Base-by-base conservation (phyloP, 2,329 filamentous ascomycete species). In the Dactylonectria macrodidyma region DNA sequence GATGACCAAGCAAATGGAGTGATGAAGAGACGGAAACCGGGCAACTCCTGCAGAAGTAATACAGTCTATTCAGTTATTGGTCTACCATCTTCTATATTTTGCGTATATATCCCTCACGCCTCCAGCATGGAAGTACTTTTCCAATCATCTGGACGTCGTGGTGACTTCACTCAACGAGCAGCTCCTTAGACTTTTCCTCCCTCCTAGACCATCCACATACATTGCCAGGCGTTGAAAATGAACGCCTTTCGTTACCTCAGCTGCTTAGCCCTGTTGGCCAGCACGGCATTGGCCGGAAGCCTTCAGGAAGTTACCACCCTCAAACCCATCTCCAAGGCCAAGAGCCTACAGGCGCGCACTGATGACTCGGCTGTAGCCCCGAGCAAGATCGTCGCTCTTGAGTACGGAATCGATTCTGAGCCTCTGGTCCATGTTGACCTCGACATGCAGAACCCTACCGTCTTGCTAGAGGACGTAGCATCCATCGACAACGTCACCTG, bases 371-470 rank as follows among this genome's bases (percentile, higher is more conserved):
- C 36, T 22, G 56, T 59, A 38, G 30, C 56, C 19, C 56, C 56
- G 38, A 59, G 56, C 56, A 59, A 47, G 56, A 14, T 10, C 10
- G 38, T 59, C 22, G 56, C 2, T 16, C 56, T 59, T n/a, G 44
- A 59, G 38, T 59, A 59, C 33, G 56, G 56, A 11, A 34, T 47
- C 56, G 56, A 59, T 38, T 10, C 30, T 22, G 56, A 47, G 10
- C 56, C 56, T 19, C 24, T 59, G 12, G 56, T 59, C 44, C 56
- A 59, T 34, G 56, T 59, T 14, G 56, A 59, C 14, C 56, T 59
- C 12, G 38, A 59, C 41, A 59, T 59, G 56, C 36, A 59, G 44
- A 59, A 24, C 8, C 56, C 56, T 3, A 34, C 56, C 14, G 56
- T 59, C 16, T 38, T 59, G 6, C 44, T 59, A 11, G 56, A 59